Percentiles rank a stretch among this genome's conserved stretches.
phyloP scores from a whole-genome alignment of 2,329 filamentous ascomycete genomes.

The Coniochaeta ligniaria region DNA sequence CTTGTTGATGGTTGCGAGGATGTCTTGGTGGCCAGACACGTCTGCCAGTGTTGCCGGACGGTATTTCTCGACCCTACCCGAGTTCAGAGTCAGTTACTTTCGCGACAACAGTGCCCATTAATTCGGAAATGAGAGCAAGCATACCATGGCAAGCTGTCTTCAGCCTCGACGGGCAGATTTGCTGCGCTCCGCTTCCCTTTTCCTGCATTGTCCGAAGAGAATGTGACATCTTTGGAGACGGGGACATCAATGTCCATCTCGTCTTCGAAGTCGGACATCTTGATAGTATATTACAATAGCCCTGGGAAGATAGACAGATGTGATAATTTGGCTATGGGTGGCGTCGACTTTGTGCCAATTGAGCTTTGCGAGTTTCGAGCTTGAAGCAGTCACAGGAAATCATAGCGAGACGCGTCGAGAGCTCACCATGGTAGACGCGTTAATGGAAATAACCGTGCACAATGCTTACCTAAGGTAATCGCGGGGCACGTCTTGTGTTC shows the following conservation, averaged over 20 bases:
- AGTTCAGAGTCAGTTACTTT: neutral
- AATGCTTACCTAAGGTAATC: neutral
- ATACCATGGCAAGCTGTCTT: constrained; percentile 90
- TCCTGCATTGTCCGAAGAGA: constrained; percentile 64
- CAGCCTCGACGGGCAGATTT: constrained; percentile 87
- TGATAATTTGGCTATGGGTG: neutral
- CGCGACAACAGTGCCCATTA: neutral
- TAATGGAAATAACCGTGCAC: neutral
- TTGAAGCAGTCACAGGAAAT: neutral
- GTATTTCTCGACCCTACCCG: constrained; percentile 86
- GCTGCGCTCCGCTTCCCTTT: constrained; percentile 92
- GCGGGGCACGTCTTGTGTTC: neutral
- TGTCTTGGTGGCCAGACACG: constrained; percentile 95
- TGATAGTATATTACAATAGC: constrained; percentile 2
- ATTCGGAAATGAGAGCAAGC: constrained; percentile 7
- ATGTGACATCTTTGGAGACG: constrained; percentile 45
- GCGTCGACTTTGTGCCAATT: neutral
- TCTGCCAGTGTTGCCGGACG: constrained; percentile 81
- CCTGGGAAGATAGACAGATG: neutral
- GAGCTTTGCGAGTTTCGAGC: neutral
- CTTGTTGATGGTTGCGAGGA: constrained; percentile 94
- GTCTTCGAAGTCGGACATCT: constrained; percentile 54
- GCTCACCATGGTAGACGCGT: neutral
- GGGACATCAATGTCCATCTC: constrained; percentile 55
- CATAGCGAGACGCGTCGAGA: neutral